Conservation (phyloP, 2,329 filamentous ascomycete species). For the Pseudogymnoascus sp. region DNA sequence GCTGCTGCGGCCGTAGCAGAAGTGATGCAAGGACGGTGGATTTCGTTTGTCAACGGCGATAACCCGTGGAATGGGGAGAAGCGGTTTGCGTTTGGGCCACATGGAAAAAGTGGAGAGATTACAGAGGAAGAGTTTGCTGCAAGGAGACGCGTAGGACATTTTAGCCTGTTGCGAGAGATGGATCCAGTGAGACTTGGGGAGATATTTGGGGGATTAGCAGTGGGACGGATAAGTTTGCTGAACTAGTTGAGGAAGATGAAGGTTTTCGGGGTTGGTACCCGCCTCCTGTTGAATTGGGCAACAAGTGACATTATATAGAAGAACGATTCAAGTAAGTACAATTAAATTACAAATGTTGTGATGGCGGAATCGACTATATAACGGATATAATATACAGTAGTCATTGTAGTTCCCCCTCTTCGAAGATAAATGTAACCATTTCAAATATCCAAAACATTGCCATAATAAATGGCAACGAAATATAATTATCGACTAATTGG, state of each 20-base stretch:
- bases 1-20: constrained; percentile 29
- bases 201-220: constrained; percentile 29
- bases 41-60: constrained; percentile 31
- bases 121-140: constrained; percentile 27
- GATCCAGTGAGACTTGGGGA: constrained; percentile 26
- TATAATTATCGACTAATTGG: no score
- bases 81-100: constrained; percentile 35
- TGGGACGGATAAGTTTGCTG: constrained; percentile 36
- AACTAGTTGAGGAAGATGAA: constrained; percentile 24
- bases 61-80: constrained; percentile 31
- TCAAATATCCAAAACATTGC: no score
- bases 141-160: constrained; percentile 29
- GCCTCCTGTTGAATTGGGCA: not conserved
- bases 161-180: constrained; percentile 27
- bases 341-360: no score
- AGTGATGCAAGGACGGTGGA: constrained; percentile 36
- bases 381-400: no score
- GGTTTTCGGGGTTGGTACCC: not conserved
- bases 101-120: constrained; percentile 31
- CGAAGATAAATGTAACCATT: no score
- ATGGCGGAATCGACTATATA: no score
- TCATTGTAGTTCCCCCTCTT: no score
- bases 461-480: no score
- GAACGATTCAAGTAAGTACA: no score
- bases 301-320: not conserved